Evolutionary conservation across 192 early-diverging fungal genomes (phyloP), one percentile per base, ranked within the genome.

Genomic region (Coemansia sp.): DNA sequence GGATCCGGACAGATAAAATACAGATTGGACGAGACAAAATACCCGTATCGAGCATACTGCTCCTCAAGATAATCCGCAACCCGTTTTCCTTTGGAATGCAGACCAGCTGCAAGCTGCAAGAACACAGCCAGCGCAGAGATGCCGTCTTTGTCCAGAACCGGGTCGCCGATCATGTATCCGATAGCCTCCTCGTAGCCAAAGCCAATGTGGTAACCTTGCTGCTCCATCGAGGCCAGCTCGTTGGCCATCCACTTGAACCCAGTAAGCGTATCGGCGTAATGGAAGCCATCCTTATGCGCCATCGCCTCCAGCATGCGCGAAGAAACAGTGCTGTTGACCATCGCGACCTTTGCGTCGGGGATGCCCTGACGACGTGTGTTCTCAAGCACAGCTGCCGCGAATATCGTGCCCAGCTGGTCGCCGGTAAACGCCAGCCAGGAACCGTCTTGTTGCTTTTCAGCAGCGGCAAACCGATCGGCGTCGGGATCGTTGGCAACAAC

Each of bases 161-260:
- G 82, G 53, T 87, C 81, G 45, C 87, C 87, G 58, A 89, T 75
- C 87, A 94, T 95, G 79, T 94, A 92, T 35, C 93, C 96, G 56
- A 98, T 95, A 17, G 96, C 95, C 85, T 98, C 95, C 75, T 98
- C 96, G 73, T 92, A 98, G 14, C 90, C 94, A 75, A 98, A 95
- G 28, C 90, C 80, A 5, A 90, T 90, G 64, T 88, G 66, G 51
- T 87, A 86, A 15, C 92, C 92, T 66, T 88, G 70, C 15, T 64
- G 22, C 65, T 87, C 84, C 71, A 97, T 66, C 9, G 87, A 83
- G 36, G 91, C 86, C 35, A 91, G 91, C 38, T 86, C 81, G 78
- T 96, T 98, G 20, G 93, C 92, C 62, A 98, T 88, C 92, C 94
- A 98, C 77, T 98, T 98, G 87, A 98, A 97, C 34, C 96, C 96